Evolutionary conservation across 73 alveolate genomes (phyloP).

Genomic region (Breviolum minutum): DNA sequence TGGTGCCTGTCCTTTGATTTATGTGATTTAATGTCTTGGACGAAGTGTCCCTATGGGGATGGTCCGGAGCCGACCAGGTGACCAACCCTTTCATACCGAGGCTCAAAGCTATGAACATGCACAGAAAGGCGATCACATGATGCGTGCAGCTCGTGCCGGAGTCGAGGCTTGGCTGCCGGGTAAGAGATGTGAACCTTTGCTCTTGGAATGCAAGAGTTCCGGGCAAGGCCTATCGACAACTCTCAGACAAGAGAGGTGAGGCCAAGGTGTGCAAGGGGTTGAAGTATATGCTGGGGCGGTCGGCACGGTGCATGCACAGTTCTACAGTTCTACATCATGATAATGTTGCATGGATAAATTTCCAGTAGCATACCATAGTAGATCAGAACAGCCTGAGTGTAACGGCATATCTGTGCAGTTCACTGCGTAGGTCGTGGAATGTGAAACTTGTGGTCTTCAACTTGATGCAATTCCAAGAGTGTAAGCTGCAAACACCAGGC

Average conservation of each 20-base stretch:
- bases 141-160: slow-evolving; percentile 92
- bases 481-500: slow-evolving; percentile 12
- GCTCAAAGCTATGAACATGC: slow-evolving; percentile 94
- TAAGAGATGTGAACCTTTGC: background rate
- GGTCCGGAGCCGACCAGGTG: background rate
- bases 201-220: background rate
- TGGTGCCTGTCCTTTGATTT: background rate
- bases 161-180: slow-evolving; percentile 31
- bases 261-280: slow-evolving; percentile 33
- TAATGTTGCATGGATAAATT: too few species aligned
- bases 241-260: slow-evolving; percentile 81
- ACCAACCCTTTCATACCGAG: background rate
- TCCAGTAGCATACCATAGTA: too few species aligned
- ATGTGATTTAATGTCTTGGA: background rate
- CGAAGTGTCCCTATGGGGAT: too few species aligned
- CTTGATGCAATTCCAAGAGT: background rate
- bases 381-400: too few species aligned
- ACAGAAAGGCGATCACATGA: slow-evolving; percentile 88
- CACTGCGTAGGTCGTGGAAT: background rate
- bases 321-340: background rate
- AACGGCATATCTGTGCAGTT: background rate
- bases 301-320: background rate
- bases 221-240: slow-evolving; percentile 55
- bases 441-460: background rate
- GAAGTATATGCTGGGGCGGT: background rate